phyloP scores from a whole-genome alignment of 2,329 filamentous ascomycete genomes.

The Colletotrichum chlorophyti region DNA sequence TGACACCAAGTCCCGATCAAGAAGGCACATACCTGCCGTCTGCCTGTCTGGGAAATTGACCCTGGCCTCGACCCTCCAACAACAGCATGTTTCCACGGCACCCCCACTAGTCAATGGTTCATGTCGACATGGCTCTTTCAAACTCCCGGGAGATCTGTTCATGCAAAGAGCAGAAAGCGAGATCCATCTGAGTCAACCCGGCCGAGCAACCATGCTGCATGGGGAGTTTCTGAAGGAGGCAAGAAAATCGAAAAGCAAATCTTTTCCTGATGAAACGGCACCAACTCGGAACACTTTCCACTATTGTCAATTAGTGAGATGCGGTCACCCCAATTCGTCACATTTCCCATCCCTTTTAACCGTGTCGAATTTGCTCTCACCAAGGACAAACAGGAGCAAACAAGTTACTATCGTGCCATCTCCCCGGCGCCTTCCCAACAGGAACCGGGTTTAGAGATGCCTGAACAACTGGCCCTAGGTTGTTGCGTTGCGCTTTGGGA shows the following conservation, averaged over 20 bases:
- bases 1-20: not conserved
- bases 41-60: not conserved
- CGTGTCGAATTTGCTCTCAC: too few species aligned
- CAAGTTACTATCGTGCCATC: too few species aligned
- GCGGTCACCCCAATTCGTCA: not conserved
- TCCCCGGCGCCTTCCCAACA: too few species aligned
- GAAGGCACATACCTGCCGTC: not conserved
- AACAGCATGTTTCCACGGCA: too few species aligned
- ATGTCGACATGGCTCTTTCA: not conserved
- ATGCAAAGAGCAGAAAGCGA: not conserved
- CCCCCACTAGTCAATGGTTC: not conserved
- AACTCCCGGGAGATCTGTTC: slow-evolving; percentile 1
- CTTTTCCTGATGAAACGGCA: slow-evolving; percentile 2
- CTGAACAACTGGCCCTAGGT: not conserved
- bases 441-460: too few species aligned
- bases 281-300: not conserved
- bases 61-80: not conserved
- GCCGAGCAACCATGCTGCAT: not conserved
- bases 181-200: not conserved
- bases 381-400: not conserved
- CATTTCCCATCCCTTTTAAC: not conserved
- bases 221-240: too few species aligned
- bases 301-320: not conserved
- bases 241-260: not conserved
- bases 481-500: not conserved